Evolutionary conservation across 2,329 filamentous ascomycete species (phyloP).

Genomic region (Teratosphaeria destructans): DNA sequence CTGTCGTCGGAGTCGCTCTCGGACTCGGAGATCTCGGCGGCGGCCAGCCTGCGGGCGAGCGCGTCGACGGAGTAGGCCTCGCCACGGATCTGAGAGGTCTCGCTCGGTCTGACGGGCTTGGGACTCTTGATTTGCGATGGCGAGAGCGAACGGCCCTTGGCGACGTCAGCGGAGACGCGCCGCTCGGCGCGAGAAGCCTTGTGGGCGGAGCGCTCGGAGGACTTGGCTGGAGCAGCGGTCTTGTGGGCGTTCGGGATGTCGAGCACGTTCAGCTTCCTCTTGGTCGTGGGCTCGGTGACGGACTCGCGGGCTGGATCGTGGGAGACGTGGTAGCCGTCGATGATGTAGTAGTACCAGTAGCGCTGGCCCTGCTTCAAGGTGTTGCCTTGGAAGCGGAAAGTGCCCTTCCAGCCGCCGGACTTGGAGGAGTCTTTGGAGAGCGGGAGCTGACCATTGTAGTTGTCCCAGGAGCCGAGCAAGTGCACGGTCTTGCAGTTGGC

Average conservation of each 20-base stretch:
- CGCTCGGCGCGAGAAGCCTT: conserved; percentile 32
- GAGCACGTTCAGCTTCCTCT: conserved; percentile 94
- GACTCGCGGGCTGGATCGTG: conserved; percentile 87
- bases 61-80: conserved; percentile 73
- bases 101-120: conserved; percentile 78
- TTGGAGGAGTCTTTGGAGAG: conserved; percentile 79
- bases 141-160: conserved; percentile 81
- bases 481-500: conserved; percentile 96
- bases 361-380: conserved; percentile 80
- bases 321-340: conserved; percentile 95
- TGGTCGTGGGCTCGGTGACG: conserved; percentile 89
- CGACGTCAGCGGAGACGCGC: conserved; percentile 55
- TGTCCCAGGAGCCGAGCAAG: conserved; percentile 95
- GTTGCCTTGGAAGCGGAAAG: conserved; percentile 84
- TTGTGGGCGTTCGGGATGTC: conserved; percentile 61
- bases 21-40: conserved; percentile 41
- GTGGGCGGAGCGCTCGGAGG: conserved; percentile 15
- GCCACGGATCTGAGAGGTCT: conserved; percentile 77
- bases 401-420: conserved; percentile 86
- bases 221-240: conserved; percentile 23
- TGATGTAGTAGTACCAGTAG: conserved; percentile 99
- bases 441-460: conserved; percentile 87
- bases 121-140: conserved; percentile 83
- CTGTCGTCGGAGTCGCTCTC: conserved; percentile 12
- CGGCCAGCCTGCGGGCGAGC: conserved; percentile 53